phyloP scores from a whole-genome alignment of 371 early-diverging fungal genomes.

The Mucor mucedo region DNA sequence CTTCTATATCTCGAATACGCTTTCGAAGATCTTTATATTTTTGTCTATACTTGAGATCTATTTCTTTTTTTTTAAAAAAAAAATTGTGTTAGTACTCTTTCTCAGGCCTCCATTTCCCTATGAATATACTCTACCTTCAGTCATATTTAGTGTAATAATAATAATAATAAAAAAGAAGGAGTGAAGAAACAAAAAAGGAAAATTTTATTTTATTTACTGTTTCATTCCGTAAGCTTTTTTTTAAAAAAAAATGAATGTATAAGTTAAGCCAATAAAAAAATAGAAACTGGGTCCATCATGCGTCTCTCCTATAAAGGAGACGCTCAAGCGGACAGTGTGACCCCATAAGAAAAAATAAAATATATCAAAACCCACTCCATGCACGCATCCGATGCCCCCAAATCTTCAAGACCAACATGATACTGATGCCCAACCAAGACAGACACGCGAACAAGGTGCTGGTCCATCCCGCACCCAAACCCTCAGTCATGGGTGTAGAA shows the following conservation, averaged over 20 bases:
- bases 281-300: too few species aligned
- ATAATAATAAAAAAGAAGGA: constrained; percentile 4
- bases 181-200: constrained; percentile 9
- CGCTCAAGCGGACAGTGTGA: too few species aligned
- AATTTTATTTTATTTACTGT: constrained; percentile 1
- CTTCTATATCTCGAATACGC: constrained; percentile 68
- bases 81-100: too few species aligned
- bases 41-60: constrained; percentile 59
- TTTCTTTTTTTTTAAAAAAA: not conserved
- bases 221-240: constrained; percentile 9
- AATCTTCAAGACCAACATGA: constrained; percentile 19
- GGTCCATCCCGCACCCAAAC: constrained; percentile 23
- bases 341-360: too few species aligned
- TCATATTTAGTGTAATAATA: not conserved
- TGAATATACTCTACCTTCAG: constrained; percentile 11
- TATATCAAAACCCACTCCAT: constrained; percentile 22
- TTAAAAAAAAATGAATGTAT: not conserved
- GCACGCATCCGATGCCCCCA: constrained; percentile 12
- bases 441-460: constrained; percentile 23
- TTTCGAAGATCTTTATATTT: constrained; percentile 65
- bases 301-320: too few species aligned
- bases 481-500: constrained; percentile 21
- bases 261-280: not conserved
- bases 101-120: too few species aligned
- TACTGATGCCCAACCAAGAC: constrained; percentile 17